Conservation (phyloP, 768 basidiomycete genomes). For the Mrakia hoshinonis region DNA sequence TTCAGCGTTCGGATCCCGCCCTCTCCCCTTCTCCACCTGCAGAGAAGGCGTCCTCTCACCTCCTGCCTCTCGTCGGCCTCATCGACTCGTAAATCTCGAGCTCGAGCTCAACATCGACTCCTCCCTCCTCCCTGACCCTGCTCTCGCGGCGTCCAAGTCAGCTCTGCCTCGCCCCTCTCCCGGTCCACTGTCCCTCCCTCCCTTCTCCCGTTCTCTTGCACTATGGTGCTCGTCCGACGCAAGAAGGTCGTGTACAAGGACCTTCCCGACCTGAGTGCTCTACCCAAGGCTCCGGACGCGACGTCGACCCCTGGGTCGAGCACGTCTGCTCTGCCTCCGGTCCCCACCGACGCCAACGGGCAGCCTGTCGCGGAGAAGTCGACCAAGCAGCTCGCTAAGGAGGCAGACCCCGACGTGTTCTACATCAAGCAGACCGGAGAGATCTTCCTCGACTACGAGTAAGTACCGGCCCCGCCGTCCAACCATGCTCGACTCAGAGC, state of each 20-base stretch:
- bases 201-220: not conserved
- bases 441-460: constrained; percentile 96
- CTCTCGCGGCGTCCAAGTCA: too few relatives aligned
- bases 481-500: constrained; percentile 33
- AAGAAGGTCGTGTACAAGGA: constrained; percentile 9
- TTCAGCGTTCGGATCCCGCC: too few relatives aligned
- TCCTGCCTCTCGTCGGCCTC: too few relatives aligned
- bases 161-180: too few relatives aligned
- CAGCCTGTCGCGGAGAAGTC: not conserved
- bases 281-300: not conserved
- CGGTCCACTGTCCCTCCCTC: not conserved
- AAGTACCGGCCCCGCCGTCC: constrained; percentile 42
- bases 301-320: not conserved
- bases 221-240: constrained; percentile 22
- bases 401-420: constrained; percentile 56
- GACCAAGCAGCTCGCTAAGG: constrained; percentile 5
- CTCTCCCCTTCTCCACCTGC: too few relatives aligned
- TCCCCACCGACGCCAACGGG: not conserved
- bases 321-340: too few relatives aligned
- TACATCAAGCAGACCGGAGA: constrained; percentile 91
- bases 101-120: too few relatives aligned
- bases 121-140: too few relatives aligned
- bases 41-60: too few relatives aligned
- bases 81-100: too few relatives aligned
- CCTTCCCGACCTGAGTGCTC: not conserved